Percentiles rank a stretch among this genome's conserved stretches.
phyloP scores from a whole-genome alignment of 2,329 filamentous ascomycete species.

The Emydomyces testavorans region DNA sequence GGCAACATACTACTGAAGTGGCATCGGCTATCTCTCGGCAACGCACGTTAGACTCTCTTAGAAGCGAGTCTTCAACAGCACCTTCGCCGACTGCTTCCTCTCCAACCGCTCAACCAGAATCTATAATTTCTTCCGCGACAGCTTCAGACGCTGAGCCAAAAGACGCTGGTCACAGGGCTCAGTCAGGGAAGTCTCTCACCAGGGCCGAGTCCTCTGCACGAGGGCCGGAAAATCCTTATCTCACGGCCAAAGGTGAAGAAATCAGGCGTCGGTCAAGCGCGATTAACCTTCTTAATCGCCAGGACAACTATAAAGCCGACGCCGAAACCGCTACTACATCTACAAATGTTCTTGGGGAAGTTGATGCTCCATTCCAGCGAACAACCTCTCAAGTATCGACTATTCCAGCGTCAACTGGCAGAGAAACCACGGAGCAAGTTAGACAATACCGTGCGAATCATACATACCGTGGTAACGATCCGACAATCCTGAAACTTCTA shows the following conservation, averaged over 20 bases:
- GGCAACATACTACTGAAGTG: conserved; percentile 25
- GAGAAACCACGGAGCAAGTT: conserved; percentile 20
- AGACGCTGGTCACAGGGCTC: conserved; percentile 20
- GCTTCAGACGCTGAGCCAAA: conserved; percentile 27
- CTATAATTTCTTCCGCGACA: conserved; percentile 27
- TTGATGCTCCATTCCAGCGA: conserved; percentile 43
- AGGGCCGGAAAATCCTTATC: conserved; percentile 23
- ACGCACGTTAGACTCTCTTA: conserved; percentile 16
- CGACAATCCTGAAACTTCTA: conserved; percentile 51
- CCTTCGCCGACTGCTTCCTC: conserved; percentile 31
- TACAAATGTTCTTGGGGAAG: conserved; percentile 52
- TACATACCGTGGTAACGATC: conserved; percentile 70
- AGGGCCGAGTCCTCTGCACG: conserved; percentile 15
- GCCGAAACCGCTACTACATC: conserved; percentile 56
- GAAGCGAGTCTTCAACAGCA: conserved; percentile 18
- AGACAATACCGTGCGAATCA: conserved; percentile 54
- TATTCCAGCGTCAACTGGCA: conserved; percentile 17
- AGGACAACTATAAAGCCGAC: conserved; percentile 47
- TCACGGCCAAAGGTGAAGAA: conserved; percentile 17
- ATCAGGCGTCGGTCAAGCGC: conserved; percentile 42
- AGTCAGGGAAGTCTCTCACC: conserved; percentile 23
- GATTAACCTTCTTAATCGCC: conserved; percentile 49
- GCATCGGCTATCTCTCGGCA: conserved; percentile 24
- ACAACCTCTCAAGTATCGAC: conserved; percentile 28
- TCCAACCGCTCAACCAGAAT: conserved; percentile 24